phyloP scores from a whole-genome alignment of 2,329 filamentous ascomycete species.

The Emericellopsis cladophorae region DNA sequence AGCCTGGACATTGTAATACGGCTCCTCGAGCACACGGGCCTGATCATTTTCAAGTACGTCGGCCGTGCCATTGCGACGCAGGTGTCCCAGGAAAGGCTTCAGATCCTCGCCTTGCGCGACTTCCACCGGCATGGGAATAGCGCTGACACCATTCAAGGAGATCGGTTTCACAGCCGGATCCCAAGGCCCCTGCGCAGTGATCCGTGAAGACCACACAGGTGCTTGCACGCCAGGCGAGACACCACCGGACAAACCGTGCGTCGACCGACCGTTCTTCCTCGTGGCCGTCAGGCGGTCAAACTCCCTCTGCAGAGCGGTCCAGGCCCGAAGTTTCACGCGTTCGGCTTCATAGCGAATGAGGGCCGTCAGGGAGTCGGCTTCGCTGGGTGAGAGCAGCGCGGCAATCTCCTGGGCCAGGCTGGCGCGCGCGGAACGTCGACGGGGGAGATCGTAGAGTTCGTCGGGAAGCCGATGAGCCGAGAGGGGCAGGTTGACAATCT shows the following conservation, averaged over 20 bases:
- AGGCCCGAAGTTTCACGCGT: conserved; percentile 21
- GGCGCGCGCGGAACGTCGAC: conserved; percentile 18
- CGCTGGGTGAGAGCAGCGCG: conserved; percentile 18
- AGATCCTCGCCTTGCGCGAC: conserved; percentile 17
- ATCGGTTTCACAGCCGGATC: conserved; percentile 14
- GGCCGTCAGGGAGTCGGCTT: conserved; percentile 19
- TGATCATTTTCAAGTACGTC: conserved; percentile 7
- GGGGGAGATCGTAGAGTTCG: conserved; percentile 17
- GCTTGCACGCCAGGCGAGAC: conserved; percentile 17
- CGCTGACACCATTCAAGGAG: conserved; percentile 15
- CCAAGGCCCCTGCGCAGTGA: conserved; percentile 20
- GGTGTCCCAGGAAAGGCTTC: conserved; percentile 18
- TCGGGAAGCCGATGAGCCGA: conserved; percentile 15
- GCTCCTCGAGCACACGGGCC: conserved; percentile 19
- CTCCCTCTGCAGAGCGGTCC: conserved; percentile 20
- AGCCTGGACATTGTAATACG: conserved; percentile 19
- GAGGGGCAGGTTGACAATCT: conserved; percentile 20
- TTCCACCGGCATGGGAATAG: conserved; percentile 20
- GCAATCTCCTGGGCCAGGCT: conserved; percentile 17
- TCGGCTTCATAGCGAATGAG: conserved; percentile 23
- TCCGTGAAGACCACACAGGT: conserved; percentile 18
- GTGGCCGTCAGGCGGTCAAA: conserved; percentile 19
- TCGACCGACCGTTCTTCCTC: conserved; percentile 15
- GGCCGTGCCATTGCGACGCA: conserved; percentile 16
- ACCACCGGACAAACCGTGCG: conserved; percentile 14